A percentile compares a stretch with the other conserved stretches of the same genome.
These are phyloP conservation scores for Colletotrichum sp. DNA, from an alignment of 2,329 filamentous ascomycete species.

Conservation along the genomic window DNA sequence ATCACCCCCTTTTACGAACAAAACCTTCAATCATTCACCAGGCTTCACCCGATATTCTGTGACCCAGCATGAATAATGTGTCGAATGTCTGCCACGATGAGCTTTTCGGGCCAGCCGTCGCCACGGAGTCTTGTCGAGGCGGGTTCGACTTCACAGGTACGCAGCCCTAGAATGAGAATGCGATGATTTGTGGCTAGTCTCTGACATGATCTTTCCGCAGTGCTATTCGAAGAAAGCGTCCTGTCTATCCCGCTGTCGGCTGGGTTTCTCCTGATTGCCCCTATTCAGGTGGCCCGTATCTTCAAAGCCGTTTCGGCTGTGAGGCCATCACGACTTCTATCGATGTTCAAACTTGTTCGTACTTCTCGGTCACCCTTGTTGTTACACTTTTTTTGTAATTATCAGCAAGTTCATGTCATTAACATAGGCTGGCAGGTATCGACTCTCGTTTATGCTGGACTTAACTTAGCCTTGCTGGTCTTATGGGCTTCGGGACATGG, in stretches of 20 bases:
- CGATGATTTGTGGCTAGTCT: background rate
- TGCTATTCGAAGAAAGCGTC: conserved; percentile 1
- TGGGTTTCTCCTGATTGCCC: background rate
- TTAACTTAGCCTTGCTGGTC: background rate
- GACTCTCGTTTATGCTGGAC: background rate
- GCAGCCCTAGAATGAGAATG: background rate
- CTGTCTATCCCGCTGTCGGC: background rate
- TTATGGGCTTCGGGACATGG: conserved; percentile 1
- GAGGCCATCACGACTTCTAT: background rate
- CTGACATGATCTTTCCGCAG: background rate
- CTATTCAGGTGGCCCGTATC: background rate
- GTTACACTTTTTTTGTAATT: background rate
- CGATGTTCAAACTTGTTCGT: conserved; percentile 1
- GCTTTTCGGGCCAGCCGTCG: background rate
- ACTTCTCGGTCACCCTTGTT: background rate
- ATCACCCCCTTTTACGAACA: background rate
- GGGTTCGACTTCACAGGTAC: background rate
- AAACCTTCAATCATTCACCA: background rate
- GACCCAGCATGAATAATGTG: conserved; percentile 1
- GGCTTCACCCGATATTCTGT: background rate
- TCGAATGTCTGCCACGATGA: conserved; percentile 4
- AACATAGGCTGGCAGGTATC: background rate
- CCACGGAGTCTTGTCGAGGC: background rate
- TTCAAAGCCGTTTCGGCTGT: conserved; percentile 1
- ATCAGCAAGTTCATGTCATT: background rate